Evolutionary conservation across 495 filamentous ascomycete genomes (phyloP), one percentile per base, ranked within the genome.

Genomic region (Penicillium longicatenatum): DNA sequence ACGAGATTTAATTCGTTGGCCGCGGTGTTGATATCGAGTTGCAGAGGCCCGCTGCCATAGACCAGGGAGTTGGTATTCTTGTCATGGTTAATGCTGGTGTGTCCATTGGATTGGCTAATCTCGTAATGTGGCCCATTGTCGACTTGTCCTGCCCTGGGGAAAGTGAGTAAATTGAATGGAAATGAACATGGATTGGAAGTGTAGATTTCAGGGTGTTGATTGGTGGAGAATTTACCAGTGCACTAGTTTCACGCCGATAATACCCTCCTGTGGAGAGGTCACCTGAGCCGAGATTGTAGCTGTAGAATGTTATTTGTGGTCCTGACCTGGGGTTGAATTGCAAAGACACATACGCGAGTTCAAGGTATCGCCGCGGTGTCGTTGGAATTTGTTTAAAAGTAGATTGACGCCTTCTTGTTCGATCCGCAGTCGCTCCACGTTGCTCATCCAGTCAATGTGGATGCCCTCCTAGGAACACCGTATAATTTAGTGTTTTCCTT

Each of bases 51-150:
- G 20, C 84, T 83, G 17, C 68, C 72, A 7, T 88, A 74, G 21
- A 73, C 81, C 11, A 84, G 82, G n/a, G 75, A 75, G 20, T 74
- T 71, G 33, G 53, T 22, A 2, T 35, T 52, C 21, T 77, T 69
- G 10, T 72, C 64, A 56, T 79, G 83, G 9, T 67, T 67, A 47
- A 89, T 79, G 14, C 71, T 72, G 10, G 75, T 67, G 29, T 82
- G 69, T 29, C 69, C 66, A 26, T 70, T 65, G 20, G 72, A 70
- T 0, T 84, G 79, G 65, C 78, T 84, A 19, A 90, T 71, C 11
- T 86, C 76, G 62, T 87, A 90, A 58, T 89, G 75, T 1, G 87
- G 88, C 4, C 84, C 85, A 21, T 76, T 81, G 52, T 82, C 76
- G 0, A 75, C 52, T 54, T 70, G 53, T 24, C 75, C 75, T 24